phyloP scores from a whole-genome alignment of 257 asterid species.

The Hygrophila difformis region DNA sequence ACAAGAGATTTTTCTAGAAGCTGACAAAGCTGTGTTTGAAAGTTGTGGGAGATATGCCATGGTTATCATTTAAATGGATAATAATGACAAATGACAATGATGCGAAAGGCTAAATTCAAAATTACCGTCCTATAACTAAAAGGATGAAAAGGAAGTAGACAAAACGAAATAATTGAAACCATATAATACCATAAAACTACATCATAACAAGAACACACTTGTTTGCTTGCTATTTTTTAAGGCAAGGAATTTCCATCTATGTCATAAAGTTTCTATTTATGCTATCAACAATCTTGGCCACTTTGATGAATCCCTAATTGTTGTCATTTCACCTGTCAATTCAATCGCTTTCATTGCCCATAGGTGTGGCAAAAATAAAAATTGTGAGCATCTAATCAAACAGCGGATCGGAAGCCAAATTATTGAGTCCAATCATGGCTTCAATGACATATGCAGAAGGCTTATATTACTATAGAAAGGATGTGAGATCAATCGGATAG shows the following conservation, averaged over 20 bases:
- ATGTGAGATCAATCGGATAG: neutral
- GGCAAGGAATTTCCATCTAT: no score
- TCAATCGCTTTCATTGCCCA: slow-evolving; percentile 11
- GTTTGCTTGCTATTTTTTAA: no score
- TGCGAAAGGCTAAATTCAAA: slow-evolving; percentile 12
- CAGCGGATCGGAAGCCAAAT: slow-evolving; percentile 11
- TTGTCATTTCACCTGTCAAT: slow-evolving; percentile 15
- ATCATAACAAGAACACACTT: no score
- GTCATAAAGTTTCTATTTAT: no score
- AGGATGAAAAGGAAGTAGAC: neutral
- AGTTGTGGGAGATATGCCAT: neutral
- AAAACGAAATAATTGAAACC: no score
- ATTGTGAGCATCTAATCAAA: slow-evolving; percentile 20
- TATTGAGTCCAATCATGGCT: slow-evolving; percentile 19
- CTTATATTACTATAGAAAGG: no score
- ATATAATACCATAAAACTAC: no score
- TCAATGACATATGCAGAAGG: neutral
- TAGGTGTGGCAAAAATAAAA: slow-evolving; percentile 3
- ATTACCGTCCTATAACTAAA: slow-evolving; percentile 3
- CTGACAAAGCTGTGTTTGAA: no score
- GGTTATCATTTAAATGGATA: slow-evolving; percentile 1
- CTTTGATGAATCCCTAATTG: neutral
- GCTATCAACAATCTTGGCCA: slow-evolving; percentile 1
- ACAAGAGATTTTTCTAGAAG: no score
- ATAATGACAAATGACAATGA: slow-evolving; percentile 8